Conservation (phyloP, 2,329 filamentous ascomycete genomes). For the Teratosphaeriaceae sp. region DNA sequence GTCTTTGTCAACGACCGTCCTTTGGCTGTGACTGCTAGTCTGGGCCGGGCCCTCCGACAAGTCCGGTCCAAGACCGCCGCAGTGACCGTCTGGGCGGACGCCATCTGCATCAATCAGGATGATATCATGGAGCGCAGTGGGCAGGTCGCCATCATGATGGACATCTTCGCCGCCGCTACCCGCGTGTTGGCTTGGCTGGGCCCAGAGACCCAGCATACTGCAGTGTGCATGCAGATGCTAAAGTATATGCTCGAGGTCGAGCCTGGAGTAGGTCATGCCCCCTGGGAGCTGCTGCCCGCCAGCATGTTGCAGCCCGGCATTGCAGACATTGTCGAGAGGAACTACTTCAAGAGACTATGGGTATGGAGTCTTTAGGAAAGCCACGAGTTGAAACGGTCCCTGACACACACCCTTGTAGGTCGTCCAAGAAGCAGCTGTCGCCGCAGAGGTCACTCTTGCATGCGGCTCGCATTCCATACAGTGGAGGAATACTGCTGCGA, state of each 20-base stretch:
- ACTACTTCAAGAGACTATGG: background rate
- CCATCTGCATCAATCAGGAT: slow-evolving; percentile 10
- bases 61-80: background rate
- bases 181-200: slow-evolving; percentile 11
- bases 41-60: background rate
- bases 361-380: too few relatives aligned
- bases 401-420: too few relatives aligned
- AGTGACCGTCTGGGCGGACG: slow-evolving; percentile 9
- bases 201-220: background rate
- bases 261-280: background rate
- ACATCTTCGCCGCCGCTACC: slow-evolving; percentile 3
- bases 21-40: slow-evolving; percentile 6
- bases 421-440: slow-evolving; percentile 1
- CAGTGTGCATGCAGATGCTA: background rate
- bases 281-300: background rate
- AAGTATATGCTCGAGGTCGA: background rate
- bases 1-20: slow-evolving; percentile 7
- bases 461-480: background rate
- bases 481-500: background rate
- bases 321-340: background rate
- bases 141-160: slow-evolving; percentile 8
- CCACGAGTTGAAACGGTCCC: too few relatives aligned
- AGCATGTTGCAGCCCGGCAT: background rate
- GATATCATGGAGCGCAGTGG: slow-evolving; percentile 4
- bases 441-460: background rate